These are phyloP conservation scores for Skeletonema menzelii DNA, from an alignment of 108 stramenopile genomes.

Conservation along the genomic window DNA sequence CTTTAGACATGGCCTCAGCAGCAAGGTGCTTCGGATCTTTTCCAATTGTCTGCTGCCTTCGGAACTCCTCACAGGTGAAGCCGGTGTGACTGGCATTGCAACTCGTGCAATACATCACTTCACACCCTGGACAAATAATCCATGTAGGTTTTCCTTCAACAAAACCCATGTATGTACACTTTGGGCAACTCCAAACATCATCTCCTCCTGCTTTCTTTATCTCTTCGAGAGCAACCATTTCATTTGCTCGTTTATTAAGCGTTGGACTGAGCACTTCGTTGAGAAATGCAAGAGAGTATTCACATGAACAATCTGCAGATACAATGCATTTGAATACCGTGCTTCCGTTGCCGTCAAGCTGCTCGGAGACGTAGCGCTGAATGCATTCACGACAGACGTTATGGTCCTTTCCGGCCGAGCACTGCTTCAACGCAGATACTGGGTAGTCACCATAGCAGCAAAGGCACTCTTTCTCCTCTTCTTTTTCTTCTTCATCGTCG, in stretches of 20 bases:
- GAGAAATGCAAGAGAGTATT: constrained; percentile 9
- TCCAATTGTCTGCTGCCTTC: background rate
- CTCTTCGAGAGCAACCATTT: constrained; percentile 5
- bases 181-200: background rate
- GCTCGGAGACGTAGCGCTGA: constrained; percentile 20
- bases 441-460: constrained; percentile 25
- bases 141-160: constrained; percentile 5
- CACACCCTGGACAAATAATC: constrained; percentile 19
- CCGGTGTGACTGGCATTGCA: constrained; percentile 15
- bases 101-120: constrained; percentile 18
- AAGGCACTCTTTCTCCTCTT: constrained; percentile 7
- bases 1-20: constrained; percentile 20
- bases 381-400: constrained; percentile 20
- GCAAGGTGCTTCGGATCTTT: constrained; percentile 16
- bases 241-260: constrained; percentile 14
- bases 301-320: background rate
- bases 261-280: constrained; percentile 11
- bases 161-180: constrained; percentile 7
- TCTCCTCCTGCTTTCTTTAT: constrained; percentile 10
- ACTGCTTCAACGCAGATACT: constrained; percentile 8
- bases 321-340: constrained; percentile 16
- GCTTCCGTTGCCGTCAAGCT: constrained; percentile 20
- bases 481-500: constrained; percentile 14
- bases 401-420: constrained; percentile 5
- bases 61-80: constrained; percentile 13